Evolutionary conservation across 257 asterid genomes (phyloP).

Genomic region (Salvia hispanica): DNA sequence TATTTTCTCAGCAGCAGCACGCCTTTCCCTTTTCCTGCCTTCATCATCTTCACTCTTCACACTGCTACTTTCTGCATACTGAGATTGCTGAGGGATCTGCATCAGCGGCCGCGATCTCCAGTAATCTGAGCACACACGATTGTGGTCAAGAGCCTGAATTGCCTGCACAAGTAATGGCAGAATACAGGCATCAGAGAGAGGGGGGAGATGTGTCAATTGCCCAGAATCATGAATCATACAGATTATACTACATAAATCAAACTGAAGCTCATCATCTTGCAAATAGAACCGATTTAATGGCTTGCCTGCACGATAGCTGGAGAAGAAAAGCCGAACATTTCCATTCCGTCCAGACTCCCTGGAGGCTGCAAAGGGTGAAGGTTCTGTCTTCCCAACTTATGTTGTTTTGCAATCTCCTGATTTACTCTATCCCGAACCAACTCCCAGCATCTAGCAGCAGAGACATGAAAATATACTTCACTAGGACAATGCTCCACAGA

Average conservation of each 20-base stretch:
- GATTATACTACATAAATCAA: neutral
- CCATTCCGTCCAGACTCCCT: conserved; percentile 94
- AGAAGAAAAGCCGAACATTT: conserved; percentile 94
- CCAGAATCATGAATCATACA: neutral
- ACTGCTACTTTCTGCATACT: conserved; percentile 28
- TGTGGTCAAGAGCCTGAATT: conserved; percentile 81
- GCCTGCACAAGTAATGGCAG: conserved; percentile 44
- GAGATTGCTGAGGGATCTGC: conserved; percentile 64
- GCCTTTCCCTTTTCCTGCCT: conserved; percentile 22
- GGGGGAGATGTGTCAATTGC: neutral
- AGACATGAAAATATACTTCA: conserved; percentile 74
- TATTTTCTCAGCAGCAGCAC: conserved; percentile 42
- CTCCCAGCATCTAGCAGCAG: conserved; percentile 94
- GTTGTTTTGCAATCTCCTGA: conserved; percentile 78
- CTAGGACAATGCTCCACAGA: conserved; percentile 68
- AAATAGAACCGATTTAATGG: neutral
- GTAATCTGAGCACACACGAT: conserved; percentile 59
- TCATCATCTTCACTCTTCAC: conserved; percentile 52
- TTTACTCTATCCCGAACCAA: conserved; percentile 91
- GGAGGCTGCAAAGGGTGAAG: conserved; percentile 99
- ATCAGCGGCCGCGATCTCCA: conserved; percentile 88
- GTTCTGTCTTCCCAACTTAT: conserved; percentile 65
- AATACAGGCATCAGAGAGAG: conserved; percentile 22
- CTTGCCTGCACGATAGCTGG: conserved; percentile 88
- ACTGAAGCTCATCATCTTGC: neutral